These are phyloP conservation scores for Meyerozyma sp. DNA, from an alignment of 1,139 yeast species.

Conservation along the genomic window DNA sequence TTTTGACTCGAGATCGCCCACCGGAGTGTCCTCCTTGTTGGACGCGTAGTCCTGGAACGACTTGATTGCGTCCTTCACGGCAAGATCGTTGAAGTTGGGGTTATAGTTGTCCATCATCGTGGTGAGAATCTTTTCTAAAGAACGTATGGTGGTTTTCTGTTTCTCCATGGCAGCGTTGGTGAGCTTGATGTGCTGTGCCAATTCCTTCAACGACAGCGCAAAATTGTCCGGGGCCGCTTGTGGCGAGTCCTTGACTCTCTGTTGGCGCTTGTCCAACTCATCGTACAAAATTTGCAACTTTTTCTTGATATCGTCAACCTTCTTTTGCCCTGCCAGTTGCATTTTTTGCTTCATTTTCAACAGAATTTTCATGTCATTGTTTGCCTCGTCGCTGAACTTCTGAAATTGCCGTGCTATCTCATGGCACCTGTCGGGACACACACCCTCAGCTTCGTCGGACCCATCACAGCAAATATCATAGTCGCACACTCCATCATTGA, in stretches of 20 bases:
- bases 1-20: not conserved
- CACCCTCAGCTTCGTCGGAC: conserved; percentile 61
- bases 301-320: conserved; percentile 11
- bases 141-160: conserved; percentile 12
- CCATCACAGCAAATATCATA: conserved; percentile 92
- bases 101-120: conserved; percentile 58
- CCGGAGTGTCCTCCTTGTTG: conserved; percentile 17
- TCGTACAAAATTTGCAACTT: conserved; percentile 15
- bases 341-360: conserved; percentile 15
- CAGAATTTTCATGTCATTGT: conserved; percentile 18
- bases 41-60: conserved; percentile 53
- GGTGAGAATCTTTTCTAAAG: conserved; percentile 41
- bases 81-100: conserved; percentile 87
- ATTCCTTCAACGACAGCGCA: conserved; percentile 9
- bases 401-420: conserved; percentile 34
- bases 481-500: conserved; percentile 92
- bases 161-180: conserved; percentile 12
- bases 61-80: conserved; percentile 70
- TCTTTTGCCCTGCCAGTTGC: conserved; percentile 5
- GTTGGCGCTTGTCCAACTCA: conserved; percentile 20
- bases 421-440: conserved; percentile 56
- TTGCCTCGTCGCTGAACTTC: conserved; percentile 12
- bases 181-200: conserved; percentile 18
- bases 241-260: not conserved
- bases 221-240: not conserved